Percentiles rank a stretch among this genome's conserved stretches.
Evolutionary conservation across 1,139 yeast species (phyloP).

Genomic region (Candida neerlandica): DNA sequence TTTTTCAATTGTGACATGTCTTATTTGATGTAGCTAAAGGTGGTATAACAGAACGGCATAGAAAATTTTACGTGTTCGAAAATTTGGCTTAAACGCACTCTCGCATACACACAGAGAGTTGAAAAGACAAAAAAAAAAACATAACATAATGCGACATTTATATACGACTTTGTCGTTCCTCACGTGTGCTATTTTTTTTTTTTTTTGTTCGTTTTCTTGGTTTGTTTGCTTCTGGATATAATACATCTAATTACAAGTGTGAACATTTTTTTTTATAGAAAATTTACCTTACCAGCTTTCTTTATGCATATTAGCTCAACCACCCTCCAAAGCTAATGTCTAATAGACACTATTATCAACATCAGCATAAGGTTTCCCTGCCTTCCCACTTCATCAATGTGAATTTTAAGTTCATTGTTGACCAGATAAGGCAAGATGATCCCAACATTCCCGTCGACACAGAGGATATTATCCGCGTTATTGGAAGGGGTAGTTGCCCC

Average conservation of each 20-base stretch:
- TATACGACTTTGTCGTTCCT: not conserved
- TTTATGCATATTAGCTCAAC: slow-evolving; percentile 1
- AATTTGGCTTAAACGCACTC: not conserved
- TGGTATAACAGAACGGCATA: not conserved
- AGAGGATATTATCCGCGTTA: slow-evolving; percentile 65
- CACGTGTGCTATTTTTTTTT: not conserved
- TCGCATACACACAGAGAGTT: no score
- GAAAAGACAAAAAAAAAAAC: not conserved
- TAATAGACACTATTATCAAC: slow-evolving; percentile 4
- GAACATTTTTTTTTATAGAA: not conserved
- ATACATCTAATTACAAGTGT: not conserved
- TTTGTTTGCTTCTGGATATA: not conserved
- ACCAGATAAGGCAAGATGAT: slow-evolving; percentile 56
- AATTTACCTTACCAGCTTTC: not conserved
- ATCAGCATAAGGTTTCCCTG: slow-evolving; percentile 33
- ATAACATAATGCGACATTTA: not conserved
- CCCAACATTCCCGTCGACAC: slow-evolving; percentile 76
- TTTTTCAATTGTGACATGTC: slow-evolving; percentile 28
- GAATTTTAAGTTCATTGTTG: slow-evolving; percentile 80
- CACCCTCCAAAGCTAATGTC: slow-evolving; percentile 2
- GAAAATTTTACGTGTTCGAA: slow-evolving; percentile 6
- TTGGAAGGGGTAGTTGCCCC: slow-evolving; percentile 82
- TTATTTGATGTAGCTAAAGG: not conserved
- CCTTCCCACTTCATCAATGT: slow-evolving; percentile 78
- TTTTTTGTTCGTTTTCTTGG: not conserved